A percentile compares a stretch with the other conserved stretches of the same genome.
Conservation (phyloP, 2,329 filamentous ascomycete genomes). For the Daldinia sp. region DNA sequence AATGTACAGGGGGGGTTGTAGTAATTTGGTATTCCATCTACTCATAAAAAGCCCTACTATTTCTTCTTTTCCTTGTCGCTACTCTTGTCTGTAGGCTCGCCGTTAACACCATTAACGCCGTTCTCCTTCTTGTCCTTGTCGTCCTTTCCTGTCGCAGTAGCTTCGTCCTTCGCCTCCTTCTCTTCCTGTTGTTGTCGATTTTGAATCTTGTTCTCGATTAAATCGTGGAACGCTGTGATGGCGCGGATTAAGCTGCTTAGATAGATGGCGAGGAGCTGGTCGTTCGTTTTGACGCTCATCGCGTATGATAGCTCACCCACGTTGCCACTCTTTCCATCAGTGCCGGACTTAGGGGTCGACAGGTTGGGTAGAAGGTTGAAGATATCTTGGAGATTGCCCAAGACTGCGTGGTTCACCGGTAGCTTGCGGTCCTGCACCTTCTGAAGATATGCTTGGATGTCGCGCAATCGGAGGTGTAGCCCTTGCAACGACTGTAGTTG, state of each 20-base stretch:
- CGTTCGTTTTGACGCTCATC: conserved; percentile 99
- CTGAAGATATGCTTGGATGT: conserved; percentile 94
- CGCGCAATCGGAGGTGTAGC: conserved; percentile 89
- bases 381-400: conserved; percentile 98
- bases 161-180: conserved; percentile 78
- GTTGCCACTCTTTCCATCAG: conserved; percentile 64
- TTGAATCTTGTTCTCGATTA: conserved; percentile 99
- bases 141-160: conserved; percentile 63
- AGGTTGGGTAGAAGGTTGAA: conserved; percentile 98
- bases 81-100: conserved; percentile 49
- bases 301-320: conserved; percentile 88
- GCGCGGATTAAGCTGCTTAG: conserved; percentile 95
- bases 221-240: conserved; percentile 97
- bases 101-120: conserved; percentile 65
- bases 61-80: conserved; percentile 60
- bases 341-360: conserved; percentile 76
- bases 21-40: conserved; percentile 23
- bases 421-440: conserved; percentile 94
- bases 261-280: conserved; percentile 98
- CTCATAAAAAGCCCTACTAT: conserved; percentile 43
- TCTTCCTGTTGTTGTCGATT: conserved; percentile 98
- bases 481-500: conserved; percentile 97
- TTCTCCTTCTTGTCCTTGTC: conserved; percentile 58
- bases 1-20: conserved; percentile 39
- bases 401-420: conserved; percentile 95